Conservation (phyloP, 208 protist genomes). For the Crithidia mellificae region DNA sequence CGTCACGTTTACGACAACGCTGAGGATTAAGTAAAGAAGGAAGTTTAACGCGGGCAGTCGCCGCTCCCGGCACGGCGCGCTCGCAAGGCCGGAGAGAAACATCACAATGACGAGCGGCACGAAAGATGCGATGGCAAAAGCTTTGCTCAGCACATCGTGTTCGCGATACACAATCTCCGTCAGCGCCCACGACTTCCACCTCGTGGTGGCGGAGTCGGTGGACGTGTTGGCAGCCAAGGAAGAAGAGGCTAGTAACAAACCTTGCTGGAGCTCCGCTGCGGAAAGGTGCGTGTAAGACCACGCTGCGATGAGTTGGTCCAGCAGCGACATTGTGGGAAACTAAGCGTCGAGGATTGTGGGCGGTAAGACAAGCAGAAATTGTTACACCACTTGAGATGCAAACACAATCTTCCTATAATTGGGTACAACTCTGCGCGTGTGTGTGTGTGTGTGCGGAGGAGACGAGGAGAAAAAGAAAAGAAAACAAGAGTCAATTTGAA, state of each 20-base stretch:
- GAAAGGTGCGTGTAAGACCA: slow-evolving; percentile 49
- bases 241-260: too few relatives aligned
- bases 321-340: neutral
- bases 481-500: too few relatives aligned
- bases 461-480: too few relatives aligned
- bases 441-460: too few relatives aligned
- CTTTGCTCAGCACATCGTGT: slow-evolving; percentile 51
- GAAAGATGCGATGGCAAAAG: slow-evolving; percentile 60
- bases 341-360: too few relatives aligned
- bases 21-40: slow-evolving; percentile 54
- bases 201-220: neutral
- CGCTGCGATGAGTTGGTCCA: slow-evolving; percentile 8
- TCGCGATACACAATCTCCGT: slow-evolving; percentile 60
- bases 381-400: too few relatives aligned
- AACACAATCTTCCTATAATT: too few relatives aligned
- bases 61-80: slow-evolving; percentile 42
- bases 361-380: too few relatives aligned
- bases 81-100: slow-evolving; percentile 64
- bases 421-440: too few relatives aligned
- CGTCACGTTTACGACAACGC: slow-evolving; percentile 44
- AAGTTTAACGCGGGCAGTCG: slow-evolving; percentile 51
- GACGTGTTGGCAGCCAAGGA: neutral
- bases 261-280: slow-evolving; percentile 22
- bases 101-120: slow-evolving; percentile 62
- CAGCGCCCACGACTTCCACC: slow-evolving; percentile 54